Base-by-base conservation (phyloP, 2,329 filamentous ascomycete species). In the Ophiostoma sp. region DNA sequence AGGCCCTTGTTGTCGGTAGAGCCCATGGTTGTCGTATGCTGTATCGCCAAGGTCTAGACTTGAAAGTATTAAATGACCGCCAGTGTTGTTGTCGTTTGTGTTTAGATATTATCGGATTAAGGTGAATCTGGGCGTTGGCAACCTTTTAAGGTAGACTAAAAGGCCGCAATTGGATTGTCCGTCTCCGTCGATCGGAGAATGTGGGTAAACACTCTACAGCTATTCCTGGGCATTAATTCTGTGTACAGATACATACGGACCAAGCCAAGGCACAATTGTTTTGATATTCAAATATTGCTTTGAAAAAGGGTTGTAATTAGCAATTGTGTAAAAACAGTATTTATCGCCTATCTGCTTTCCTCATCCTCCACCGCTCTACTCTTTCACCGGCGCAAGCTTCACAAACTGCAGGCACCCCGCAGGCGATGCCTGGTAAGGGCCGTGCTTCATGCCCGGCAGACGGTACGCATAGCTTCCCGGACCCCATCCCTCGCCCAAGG, bases 401-500 rank as follows among this genome's bases (percentile, higher is more conserved):
- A 71, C 69, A 71, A 71, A 71, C 55, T 71, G 69, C 39, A 71
- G 36, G 28, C 69, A 71, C 1, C 69, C 69, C 6, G 28, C 50
- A 1, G 69, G 25, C 39, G 69, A 71, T 9, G 69, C 69, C 28
- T 71, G 39, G 39, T 71, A 71, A 1, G 69, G 69, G 17, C 69
- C 69, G 36, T 71, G 69, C 69, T 63, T 61, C 69, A 71, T 71
- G 55, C 69, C 69, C 2, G 69, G 69, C 55, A 71, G 39, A 3
- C 69, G 69, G 69, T 71, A 71, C 9, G 69, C 69, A 50, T 71
- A 71, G 25, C 11, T 11, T 0, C 69, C 69, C 2, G 69, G 69
- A 17, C 69, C 69, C 69, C 69, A 71, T 2, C 69, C 69, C 17
- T 63, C 15, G 17, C 69, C 69, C 4, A 71, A 39, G 3, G 69